phyloP scores from a whole-genome alignment of 805 yeast species.

The Tetrapisispora arboricola region DNA sequence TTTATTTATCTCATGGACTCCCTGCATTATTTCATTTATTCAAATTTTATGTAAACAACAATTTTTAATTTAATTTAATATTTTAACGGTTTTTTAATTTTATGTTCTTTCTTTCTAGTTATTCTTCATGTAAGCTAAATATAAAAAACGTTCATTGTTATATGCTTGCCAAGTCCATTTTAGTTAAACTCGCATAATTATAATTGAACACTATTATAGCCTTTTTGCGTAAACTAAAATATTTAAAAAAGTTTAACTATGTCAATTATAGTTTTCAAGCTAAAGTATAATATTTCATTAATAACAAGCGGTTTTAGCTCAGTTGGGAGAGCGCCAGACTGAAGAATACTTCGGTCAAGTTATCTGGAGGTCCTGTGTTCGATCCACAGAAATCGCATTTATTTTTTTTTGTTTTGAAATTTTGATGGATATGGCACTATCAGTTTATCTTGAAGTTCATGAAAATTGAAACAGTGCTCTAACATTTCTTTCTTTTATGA shows the following conservation, averaged over 20 bases:
- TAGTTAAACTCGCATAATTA: too few relatives aligned
- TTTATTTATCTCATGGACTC: neutral
- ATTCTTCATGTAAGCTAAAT: too few relatives aligned
- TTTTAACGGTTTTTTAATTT: neutral
- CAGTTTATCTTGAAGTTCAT: neutral
- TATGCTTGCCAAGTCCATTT: too few relatives aligned
- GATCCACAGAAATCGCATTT: conserved; percentile 65
- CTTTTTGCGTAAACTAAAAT: too few relatives aligned
- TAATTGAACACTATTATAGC: too few relatives aligned
- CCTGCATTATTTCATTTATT: neutral
- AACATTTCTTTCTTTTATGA: neutral
- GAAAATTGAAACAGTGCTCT: too few relatives aligned
- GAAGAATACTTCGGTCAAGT: conserved; percentile 27
- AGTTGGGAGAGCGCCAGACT: conserved; percentile 39
- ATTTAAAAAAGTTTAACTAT: too few relatives aligned
- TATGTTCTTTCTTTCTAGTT: too few relatives aligned
- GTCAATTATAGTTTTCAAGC: too few relatives aligned
- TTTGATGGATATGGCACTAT: neutral
- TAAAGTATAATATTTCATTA: too few relatives aligned
- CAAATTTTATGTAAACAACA: neutral
- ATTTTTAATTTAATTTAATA: neutral
- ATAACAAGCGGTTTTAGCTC: conserved; percentile 33
- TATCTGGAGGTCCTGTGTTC: conserved; percentile 77
- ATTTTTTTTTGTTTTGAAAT: conserved; percentile 5
- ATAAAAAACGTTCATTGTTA: too few relatives aligned